These are phyloP conservation scores for Candida xiaguanensis DNA, from an alignment of 805 yeast species.

Conservation along the genomic window DNA sequence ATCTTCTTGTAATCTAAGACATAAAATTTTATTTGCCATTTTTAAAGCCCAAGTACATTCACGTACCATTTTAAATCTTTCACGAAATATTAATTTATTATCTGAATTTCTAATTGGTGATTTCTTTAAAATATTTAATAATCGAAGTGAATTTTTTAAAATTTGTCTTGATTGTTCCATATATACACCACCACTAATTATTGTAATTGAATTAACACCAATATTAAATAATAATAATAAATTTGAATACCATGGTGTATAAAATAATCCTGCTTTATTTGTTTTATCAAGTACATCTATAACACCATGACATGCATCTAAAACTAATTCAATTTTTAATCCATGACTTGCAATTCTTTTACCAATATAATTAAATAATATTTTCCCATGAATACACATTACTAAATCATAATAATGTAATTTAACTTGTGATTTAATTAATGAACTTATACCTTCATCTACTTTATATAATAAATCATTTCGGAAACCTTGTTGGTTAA, in stretches of 20 bases:
- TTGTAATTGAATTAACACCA: constrained; percentile 38
- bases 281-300: constrained; percentile 27
- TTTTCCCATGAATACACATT: constrained; percentile 33
- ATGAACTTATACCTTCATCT: constrained; percentile 12
- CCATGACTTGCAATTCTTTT: constrained; percentile 26
- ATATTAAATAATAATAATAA: constrained; percentile 43
- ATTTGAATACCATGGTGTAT: constrained; percentile 52
- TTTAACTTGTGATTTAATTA: constrained; percentile 33
- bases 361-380: constrained; percentile 31
- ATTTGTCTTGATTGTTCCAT: constrained; percentile 20
- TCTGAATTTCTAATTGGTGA: constrained; percentile 28
- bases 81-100: constrained; percentile 27
- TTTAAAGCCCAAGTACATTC: constrained; percentile 64
- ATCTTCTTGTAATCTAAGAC: constrained; percentile 44
- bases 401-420: constrained; percentile 38
- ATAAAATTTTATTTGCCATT: constrained; percentile 48
- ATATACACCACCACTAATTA: constrained; percentile 41
- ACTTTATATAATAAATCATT: constrained; percentile 18
- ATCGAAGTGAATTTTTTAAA: constrained; percentile 20
- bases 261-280: constrained; percentile 23
- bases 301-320: constrained; percentile 27
- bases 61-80: constrained; percentile 47
- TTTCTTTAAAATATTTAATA: constrained; percentile 21
- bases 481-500: constrained; percentile 31
- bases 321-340: constrained; percentile 25